Conservation (phyloP, 1,284 basidiomycete genomes). For the Inonotus hispidus region DNA sequence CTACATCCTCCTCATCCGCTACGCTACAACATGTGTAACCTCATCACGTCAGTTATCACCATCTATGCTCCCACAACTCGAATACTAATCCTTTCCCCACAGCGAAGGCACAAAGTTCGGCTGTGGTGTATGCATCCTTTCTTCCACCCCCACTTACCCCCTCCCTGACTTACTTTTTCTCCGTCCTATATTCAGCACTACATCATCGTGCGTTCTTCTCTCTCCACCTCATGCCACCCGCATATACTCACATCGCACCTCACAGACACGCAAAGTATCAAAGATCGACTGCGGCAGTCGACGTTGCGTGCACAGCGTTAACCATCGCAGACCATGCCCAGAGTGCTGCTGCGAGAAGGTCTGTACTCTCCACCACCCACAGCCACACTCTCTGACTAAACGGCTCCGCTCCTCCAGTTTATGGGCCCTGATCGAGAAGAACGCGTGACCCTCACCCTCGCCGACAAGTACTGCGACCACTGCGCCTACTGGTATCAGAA, state of each 20-base stretch:
- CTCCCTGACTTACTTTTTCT: conserved; percentile 22
- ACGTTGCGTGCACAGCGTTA: conserved; percentile 52
- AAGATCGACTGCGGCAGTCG: conserved; percentile 58
- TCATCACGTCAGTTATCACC: conserved; percentile 55
- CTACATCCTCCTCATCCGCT: conserved; percentile 4
- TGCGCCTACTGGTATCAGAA: conserved; percentile 63
- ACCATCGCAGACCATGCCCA: conserved; percentile 47
- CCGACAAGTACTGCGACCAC: conserved; percentile 51
- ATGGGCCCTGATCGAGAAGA: conserved; percentile 63
- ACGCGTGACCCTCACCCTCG: conserved; percentile 42
- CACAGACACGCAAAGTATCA: conserved; percentile 49
- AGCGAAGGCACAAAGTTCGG: conserved; percentile 73
- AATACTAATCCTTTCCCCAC: conserved; percentile 21
- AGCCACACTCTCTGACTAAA: not conserved
- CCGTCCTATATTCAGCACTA: conserved; percentile 39
- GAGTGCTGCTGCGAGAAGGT: conserved; percentile 53
- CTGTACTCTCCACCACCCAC: conserved; percentile 14
- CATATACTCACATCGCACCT: conserved; percentile 9
- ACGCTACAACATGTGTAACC: conserved; percentile 55
- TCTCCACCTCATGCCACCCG: conserved; percentile 12
- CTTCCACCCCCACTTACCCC: conserved; percentile 20
- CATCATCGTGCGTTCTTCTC: conserved; percentile 36
- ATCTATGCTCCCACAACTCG: conserved; percentile 15
- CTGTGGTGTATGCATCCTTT: conserved; percentile 60
- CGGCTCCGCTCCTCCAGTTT: conserved; percentile 39